These are phyloP conservation scores for Tulasnella sp. DNA, from an alignment of 768 basidiomycete genomes.

Conservation along the genomic window DNA sequence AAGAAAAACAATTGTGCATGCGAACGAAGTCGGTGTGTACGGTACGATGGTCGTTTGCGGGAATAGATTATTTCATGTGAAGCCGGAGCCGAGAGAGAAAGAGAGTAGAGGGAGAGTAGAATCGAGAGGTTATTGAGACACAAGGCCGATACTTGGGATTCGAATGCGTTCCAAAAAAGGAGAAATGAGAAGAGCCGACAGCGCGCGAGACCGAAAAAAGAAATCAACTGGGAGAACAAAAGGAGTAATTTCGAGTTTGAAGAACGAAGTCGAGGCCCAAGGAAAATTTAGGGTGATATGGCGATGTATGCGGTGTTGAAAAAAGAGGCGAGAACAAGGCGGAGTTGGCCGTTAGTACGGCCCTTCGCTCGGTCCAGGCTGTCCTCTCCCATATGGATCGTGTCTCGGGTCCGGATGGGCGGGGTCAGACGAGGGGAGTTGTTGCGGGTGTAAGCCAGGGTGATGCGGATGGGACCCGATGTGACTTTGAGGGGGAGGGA, in stretches of 20 bases:
- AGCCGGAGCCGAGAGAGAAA: not conserved
- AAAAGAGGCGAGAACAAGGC: not conserved
- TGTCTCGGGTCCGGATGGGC: not conserved
- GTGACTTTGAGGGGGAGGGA: not conserved
- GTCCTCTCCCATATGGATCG: slow-evolving; percentile 6
- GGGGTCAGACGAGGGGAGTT: not conserved
- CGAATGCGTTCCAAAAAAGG: not conserved
- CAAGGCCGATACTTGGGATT: not conserved
- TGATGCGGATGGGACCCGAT: not conserved
- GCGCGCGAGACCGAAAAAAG: not conserved
- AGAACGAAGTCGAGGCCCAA: slow-evolving; percentile 4
- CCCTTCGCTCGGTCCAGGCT: slow-evolving; percentile 8
- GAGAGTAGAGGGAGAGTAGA: not conserved
- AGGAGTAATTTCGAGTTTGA: not conserved
- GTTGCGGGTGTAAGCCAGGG: not conserved
- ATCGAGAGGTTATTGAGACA: not conserved
- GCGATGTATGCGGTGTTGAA: not conserved
- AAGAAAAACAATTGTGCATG: not conserved
- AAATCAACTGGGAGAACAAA: not conserved
- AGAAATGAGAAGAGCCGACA: not conserved
- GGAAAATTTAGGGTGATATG: not conserved
- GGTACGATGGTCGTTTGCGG: not conserved
- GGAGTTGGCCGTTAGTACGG: slow-evolving; percentile 1
- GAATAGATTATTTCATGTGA: not conserved
- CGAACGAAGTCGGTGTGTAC: not conserved